These are phyloP conservation scores for Knufia petricola DNA, from an alignment of 2,329 filamentous ascomycete genomes.

Conservation along the genomic window DNA sequence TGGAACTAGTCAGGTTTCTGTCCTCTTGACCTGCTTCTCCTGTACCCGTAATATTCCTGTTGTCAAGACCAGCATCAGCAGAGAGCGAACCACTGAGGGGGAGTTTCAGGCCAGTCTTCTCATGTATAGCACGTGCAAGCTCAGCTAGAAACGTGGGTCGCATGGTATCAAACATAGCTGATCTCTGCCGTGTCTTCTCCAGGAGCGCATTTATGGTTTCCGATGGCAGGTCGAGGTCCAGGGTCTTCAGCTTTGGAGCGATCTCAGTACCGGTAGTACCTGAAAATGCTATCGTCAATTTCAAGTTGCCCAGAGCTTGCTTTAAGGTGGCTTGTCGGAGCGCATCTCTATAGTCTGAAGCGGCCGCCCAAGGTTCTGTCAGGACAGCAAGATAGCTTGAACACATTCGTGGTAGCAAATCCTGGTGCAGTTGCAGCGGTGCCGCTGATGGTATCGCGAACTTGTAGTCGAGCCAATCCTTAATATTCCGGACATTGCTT, in stretches of 20 bases:
- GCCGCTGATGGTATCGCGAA: not conserved
- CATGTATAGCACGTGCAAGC: conserved; percentile 10
- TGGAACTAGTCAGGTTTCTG: not conserved
- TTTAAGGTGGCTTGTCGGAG: conserved; percentile 5
- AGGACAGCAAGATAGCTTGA: not conserved
- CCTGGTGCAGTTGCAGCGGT: not conserved
- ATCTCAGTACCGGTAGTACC: conserved; percentile 10
- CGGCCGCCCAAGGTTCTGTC: not conserved
- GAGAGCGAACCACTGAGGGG: not conserved
- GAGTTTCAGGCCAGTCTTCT: conserved; percentile 10
- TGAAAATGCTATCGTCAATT: conserved; percentile 16
- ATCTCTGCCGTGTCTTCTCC: not conserved
- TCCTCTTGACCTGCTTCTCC: not conserved
- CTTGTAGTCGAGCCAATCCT: conserved; percentile 5
- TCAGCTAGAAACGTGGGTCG: conserved; percentile 11
- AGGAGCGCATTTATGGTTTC: conserved; percentile 11
- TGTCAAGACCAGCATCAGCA: not conserved
- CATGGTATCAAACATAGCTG: not conserved
- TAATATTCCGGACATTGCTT: not conserved
- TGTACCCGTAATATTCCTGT: not conserved
- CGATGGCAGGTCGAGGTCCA: conserved; percentile 17
- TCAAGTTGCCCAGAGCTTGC: conserved; percentile 14
- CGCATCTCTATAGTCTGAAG: not conserved
- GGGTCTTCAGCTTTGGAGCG: conserved; percentile 15
- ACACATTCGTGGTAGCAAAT: not conserved